phyloP scores from a whole-genome alignment of 768 basidiomycete species.

The Tricholoma bakamatsutake region DNA sequence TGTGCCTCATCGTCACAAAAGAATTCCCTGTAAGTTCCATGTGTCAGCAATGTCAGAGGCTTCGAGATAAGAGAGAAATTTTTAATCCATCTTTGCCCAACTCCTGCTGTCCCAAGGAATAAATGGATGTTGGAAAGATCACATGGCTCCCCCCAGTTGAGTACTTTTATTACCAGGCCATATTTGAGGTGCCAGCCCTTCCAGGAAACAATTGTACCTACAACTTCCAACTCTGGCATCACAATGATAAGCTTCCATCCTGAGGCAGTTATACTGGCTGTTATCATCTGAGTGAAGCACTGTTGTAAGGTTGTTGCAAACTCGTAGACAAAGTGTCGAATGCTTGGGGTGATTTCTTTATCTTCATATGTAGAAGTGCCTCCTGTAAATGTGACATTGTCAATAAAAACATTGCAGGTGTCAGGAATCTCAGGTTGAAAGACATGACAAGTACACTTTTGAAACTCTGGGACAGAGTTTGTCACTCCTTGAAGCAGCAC shows the following conservation, averaged over 20 bases:
- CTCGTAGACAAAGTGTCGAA: constrained; percentile 28
- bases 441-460: constrained; percentile 13
- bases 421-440: constrained; percentile 10
- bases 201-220: constrained; percentile 20
- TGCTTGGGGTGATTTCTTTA: constrained; percentile 13
- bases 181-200: constrained; percentile 25
- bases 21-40: constrained; percentile 16
- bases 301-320: constrained; percentile 18
- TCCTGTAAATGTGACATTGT: constrained; percentile 19
- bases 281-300: constrained; percentile 13
- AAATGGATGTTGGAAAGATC: constrained; percentile 13
- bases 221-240: constrained; percentile 16
- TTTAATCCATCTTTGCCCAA: constrained; percentile 18
- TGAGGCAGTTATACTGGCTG: constrained; percentile 26
- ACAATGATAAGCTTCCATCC: constrained; percentile 23
- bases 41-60: constrained; percentile 18
- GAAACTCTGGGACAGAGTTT: constrained; percentile 29
- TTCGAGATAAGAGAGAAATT: constrained; percentile 18
- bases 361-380: constrained; percentile 11
- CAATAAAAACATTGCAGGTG: constrained; percentile 13
- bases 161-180: constrained; percentile 18
- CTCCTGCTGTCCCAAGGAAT: constrained; percentile 22
- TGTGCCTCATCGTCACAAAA: constrained; percentile 16
- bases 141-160: constrained; percentile 19
- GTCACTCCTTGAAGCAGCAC: constrained; percentile 28